Evolutionary conservation across 345 rosid genomes (phyloP).

Genomic region (Zanthoxylum bungeanum): DNA sequence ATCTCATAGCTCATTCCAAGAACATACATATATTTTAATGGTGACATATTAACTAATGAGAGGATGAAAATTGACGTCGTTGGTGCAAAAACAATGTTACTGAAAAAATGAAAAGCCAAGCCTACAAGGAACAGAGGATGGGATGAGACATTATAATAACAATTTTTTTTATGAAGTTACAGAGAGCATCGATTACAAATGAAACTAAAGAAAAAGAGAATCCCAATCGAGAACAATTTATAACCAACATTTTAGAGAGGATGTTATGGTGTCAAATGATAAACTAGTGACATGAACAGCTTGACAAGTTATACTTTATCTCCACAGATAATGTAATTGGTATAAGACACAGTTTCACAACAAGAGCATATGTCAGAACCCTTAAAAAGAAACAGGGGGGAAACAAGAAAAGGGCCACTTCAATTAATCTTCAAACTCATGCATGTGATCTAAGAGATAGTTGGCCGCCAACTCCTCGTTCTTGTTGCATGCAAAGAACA

Average conservation of each 20-base stretch:
- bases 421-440: slow-evolving; percentile 78
- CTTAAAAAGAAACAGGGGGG: no score
- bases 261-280: neutral
- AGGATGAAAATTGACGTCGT: neutral
- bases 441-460: slow-evolving; percentile 91
- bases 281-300: slow-evolving; percentile 3
- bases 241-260: neutral
- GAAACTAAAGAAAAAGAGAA: neutral
- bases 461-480: slow-evolving; percentile 96
- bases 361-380: neutral
- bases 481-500: slow-evolving; percentile 95
- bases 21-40: no score
- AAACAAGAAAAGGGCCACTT: neutral
- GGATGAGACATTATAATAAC: neutral
- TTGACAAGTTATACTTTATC: neutral
- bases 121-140: neutral
- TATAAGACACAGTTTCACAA: slow-evolving; percentile 3
- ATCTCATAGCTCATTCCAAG: no score
- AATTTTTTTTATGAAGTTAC: no score
- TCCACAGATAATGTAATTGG: neutral
- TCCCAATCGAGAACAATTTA: neutral
- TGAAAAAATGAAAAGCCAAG: neutral
- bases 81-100: neutral
- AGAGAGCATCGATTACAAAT: neutral
- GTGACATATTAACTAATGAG: no score